Base-by-base conservation (phyloP, 2,329 filamentous ascomycete genomes). In the Nannizziopsis barbatae region DNA sequence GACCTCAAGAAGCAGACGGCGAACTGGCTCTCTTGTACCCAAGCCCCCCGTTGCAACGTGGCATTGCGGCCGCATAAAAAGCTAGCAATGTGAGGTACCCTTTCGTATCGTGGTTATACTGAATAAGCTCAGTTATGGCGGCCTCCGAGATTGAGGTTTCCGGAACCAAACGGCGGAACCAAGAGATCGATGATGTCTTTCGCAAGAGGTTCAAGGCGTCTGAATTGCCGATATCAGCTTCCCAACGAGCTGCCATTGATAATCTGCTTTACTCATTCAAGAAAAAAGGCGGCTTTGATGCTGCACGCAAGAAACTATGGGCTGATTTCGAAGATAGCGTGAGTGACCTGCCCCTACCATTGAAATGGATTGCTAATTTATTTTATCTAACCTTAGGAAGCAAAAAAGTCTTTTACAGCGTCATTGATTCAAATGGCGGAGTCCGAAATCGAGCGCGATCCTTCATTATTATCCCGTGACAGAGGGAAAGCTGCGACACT, bases 261-360 rank as follows among this genome's bases (percentile, higher is more conserved):
- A 70, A 70, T 54, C 69, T 83, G 39, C 68, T 81, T 14, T 73
- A 79, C 58, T 76, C 75, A 0, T 80, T 81, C 62, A 80, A 80
- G 63, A 82, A 81, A 63, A 80, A 80, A 61, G 79, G 79, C 53
- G 76, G 78, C 49, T 83, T 80, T 57, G 79, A 83, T 60, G 68
- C 65, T 43, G 65, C 81, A 48, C 74, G 79, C 50, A 82, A 81
- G 61, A 71, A 75, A 51, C 65, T 79, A 2, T 79, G 77, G 68
- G 71, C 75, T 10, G 72, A 78, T 49, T 81, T 77, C 52, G 72
- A 75, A 50, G 66, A 72, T 45, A 71, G 71, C 51, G 75, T 77
- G 69, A 52, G 71, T n/a, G 22, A 27, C 3, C 22, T 27, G 22
- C 22, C 4, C 22, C 18, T 15, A 11, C 8, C 2, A 14, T 17